Evolutionary conservation across 2,329 filamentous ascomycete genomes (phyloP), one percentile per base, ranked within the genome.

Genomic region (Pseudocercospora fuligena): DNA sequence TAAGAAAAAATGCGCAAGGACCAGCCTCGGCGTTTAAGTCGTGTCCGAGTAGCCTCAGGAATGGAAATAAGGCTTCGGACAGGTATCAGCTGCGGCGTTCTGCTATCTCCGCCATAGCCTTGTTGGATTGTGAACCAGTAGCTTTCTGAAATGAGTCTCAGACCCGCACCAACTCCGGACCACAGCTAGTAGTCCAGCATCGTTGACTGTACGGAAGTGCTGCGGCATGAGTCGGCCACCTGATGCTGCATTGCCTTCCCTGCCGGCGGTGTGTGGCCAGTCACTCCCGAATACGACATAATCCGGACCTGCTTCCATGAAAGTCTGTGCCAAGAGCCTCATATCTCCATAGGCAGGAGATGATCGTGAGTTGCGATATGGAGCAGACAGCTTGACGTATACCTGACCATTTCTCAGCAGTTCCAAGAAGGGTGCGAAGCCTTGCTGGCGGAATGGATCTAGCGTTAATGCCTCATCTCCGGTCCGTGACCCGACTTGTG

Each of bases 301-400:
- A 5, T 51, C 21, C 14, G 59, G 59, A 51, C 47, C 47, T 4
- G 59, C 59, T 14, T n/a, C 25, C 14, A 61, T 43, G 12, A 61
- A 19, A 19, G 40, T 19, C 16, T 51, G 59, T 16, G 51, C 60
- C n/a, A 62, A 9, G 11, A 51, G 43, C 40, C 51, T 31, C 60
- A 62, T 62, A 27, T 62, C 60, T 7, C 21, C 46, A 21, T 21
- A 62, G 5, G 29, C 21, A 3, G 60, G 60, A 2, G 59, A 36
- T 1, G n/a, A 29, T 16, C 33, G 25, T 11, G 60, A 62, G 21
- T 47, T 54, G 16, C 60, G 60, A 54, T 62, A 62, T 16, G 60
- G 60, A 31, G 60, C 60, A 21, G 40, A 51, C 7, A 62, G 16
- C 25, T 62, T 62, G n/a, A 62, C 23, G 43, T 47, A 62, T 27